Percentiles rank a stretch among this genome's conserved stretches.
Conservation (phyloP, 2,329 filamentous ascomycete genomes). For the Ophiostoma sp. region DNA sequence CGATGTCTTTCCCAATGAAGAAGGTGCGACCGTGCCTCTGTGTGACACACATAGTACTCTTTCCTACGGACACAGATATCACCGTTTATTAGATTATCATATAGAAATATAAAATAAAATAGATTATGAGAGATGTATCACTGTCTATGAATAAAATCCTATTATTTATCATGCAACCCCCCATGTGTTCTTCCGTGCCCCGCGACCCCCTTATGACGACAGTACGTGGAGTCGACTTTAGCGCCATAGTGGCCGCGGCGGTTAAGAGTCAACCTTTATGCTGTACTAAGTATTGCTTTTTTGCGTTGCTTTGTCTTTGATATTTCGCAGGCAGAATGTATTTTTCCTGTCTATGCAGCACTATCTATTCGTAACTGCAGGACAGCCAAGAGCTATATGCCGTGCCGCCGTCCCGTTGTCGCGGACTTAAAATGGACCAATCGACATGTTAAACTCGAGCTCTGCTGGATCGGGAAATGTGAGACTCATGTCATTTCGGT, state of each 20-base stretch:
- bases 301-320: background rate
- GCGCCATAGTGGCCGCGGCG: background rate
- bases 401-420: background rate
- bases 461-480: background rate
- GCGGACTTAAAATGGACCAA: background rate
- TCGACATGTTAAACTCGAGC: background rate
- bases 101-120: no score
- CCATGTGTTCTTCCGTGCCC: constrained; percentile 10
- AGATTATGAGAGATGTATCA: no score
- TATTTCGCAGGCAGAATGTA: background rate
- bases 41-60: background rate
- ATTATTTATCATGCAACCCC: background rate
- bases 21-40: constrained; percentile 4
- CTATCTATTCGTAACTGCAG: background rate
- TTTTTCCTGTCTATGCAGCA: background rate
- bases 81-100: background rate
- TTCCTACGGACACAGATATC: background rate
- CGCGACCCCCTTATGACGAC: constrained; percentile 3
- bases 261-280: background rate
- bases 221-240: background rate
- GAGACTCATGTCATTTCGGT: background rate
- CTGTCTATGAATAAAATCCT: background rate
- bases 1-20: background rate
- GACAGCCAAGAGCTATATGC: background rate
- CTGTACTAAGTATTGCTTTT: background rate